These are phyloP conservation scores for Fragaria iinumae DNA, from an alignment of 306 rosid species.

Conservation along the genomic window DNA sequence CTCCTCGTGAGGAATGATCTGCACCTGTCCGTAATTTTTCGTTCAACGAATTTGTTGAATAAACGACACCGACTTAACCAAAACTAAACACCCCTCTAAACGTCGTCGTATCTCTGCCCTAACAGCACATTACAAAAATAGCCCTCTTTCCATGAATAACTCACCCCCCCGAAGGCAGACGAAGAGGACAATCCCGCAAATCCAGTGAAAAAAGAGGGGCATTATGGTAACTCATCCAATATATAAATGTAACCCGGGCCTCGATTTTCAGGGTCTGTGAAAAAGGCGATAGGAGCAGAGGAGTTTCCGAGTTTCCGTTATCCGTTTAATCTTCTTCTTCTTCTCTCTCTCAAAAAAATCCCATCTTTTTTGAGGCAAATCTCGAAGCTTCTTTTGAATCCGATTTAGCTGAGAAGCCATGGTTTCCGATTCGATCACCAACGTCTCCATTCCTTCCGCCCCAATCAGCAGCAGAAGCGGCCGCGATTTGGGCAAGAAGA, in stretches of 20 bases:
- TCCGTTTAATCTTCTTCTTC: conserved; percentile 37
- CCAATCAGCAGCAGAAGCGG: conserved; percentile 33
- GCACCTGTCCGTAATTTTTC: not conserved
- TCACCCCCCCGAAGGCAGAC: not conserved
- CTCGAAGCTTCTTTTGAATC: conserved; percentile 33
- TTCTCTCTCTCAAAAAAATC: conserved; percentile 17
- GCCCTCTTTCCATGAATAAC: not conserved
- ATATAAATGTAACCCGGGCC: conserved; percentile 35
- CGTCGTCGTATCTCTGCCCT: not conserved
- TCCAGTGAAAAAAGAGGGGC: conserved; percentile 15
- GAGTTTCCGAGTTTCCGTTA: conserved; percentile 74
- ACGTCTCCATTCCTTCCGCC: conserved; percentile 62
- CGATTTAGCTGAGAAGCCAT: conserved; percentile 39
- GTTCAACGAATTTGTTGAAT: not conserved
- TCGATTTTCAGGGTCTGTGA: not conserved
- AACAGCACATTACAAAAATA: conserved; percentile 6
- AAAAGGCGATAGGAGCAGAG: conserved; percentile 59
- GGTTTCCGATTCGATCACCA: conserved; percentile 76
- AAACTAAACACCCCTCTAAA: not conserved
- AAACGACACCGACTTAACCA: not conserved
- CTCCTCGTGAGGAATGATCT: not conserved
- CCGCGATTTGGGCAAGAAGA: conserved; percentile 80
- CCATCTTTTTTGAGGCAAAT: conserved; percentile 21
- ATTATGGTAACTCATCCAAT: conserved; percentile 6
- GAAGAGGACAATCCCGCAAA: not conserved